Base-by-base conservation (phyloP, 164 flowering plant genomes). In the Annona squamosa region DNA sequence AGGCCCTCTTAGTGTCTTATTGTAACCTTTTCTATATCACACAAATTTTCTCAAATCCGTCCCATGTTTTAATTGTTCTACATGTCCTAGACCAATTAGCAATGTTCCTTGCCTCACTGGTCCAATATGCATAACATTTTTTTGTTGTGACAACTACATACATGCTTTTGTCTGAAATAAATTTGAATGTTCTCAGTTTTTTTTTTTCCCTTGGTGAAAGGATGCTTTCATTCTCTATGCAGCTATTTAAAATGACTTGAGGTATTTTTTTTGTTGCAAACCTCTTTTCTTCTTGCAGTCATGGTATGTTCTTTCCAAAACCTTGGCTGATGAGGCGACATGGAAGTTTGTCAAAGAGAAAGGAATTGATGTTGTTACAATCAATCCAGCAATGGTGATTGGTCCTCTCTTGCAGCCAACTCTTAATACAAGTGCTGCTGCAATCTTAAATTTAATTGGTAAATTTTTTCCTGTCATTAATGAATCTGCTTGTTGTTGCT, bases 281-380 rank as follows among this genome's bases (percentile, higher is more conserved):
- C 63, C 42, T 61, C 57, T 48, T 63, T 68, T 47, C 12, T 62
- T 73, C 57, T 68, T 61, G n/a, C 78, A 86, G 89, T 10, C 18
- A n/a, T 86, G 87, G 89, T 86, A 86, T 74, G 41, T 79, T 6
- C 81, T 85, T 26, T 85, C 89, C 48, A 86, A 86, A 79, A 86
- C 87, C 43, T 81, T 86, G 76, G 86, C 88, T 48, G 88, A 86
- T 77, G 87, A 81, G 18, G 84, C 86, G 73, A 86, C 90, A 26
- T 87, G 90, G 90, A 81, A 82, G 72, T 82, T 81, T 73, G 87
- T 74, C 59, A 82, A 85, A 71, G 88, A 85, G 67, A 81, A 82
- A 17, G 85, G 81, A 18, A 72, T 85, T 65, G 85, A 85, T 73
- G 71, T 87, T 74, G 85, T 87, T 18, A 68, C 86, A 10, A 74